A percentile compares a stretch with the other conserved stretches of the same genome.
phyloP scores from a whole-genome alignment of 768 basidiomycete species.

The Hypsizygus marmoreus region DNA sequence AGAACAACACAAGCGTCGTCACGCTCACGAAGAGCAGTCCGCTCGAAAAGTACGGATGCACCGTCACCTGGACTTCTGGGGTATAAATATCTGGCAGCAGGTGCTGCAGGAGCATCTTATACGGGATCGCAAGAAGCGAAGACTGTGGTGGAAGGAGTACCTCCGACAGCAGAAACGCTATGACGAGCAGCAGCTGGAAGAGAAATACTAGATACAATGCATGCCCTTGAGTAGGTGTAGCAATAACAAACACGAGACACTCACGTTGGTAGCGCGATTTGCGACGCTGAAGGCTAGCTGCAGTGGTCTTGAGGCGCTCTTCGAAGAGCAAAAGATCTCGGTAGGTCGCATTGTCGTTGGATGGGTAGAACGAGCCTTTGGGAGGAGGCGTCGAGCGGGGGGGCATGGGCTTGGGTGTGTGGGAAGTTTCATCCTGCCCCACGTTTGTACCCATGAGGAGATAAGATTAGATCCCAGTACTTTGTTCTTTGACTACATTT shows the following conservation, averaged over 20 bases:
- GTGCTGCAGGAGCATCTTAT: constrained; percentile 49
- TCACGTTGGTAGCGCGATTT: constrained; percentile 83
- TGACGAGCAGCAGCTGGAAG: constrained; percentile 62
- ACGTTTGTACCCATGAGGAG: neutral
- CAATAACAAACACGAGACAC: constrained; percentile 26
- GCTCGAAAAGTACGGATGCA: constrained; percentile 76
- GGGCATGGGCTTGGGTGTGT: constrained; percentile 7
- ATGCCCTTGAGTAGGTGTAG: neutral
- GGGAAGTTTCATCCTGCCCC: neutral
- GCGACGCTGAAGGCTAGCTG: constrained; percentile 73
- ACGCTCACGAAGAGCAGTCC: constrained; percentile 85
- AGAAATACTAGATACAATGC: constrained; percentile 63
- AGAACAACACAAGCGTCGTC: constrained; percentile 91
- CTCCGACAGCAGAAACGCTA: constrained; percentile 73
- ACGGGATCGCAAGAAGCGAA: constrained; percentile 67
- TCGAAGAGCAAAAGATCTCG: constrained; percentile 91
- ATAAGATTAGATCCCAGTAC: neutral
- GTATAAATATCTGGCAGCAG: constrained; percentile 55
- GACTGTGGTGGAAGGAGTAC: constrained; percentile 66
- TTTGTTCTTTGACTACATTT: no score
- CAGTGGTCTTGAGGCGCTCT: constrained; percentile 94
- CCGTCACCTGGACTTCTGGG: constrained; percentile 39
- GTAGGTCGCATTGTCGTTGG: constrained; percentile 79
- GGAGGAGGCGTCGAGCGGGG: constrained; percentile 39
- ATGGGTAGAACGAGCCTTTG: constrained; percentile 45